Evolutionary conservation across 2,329 filamentous ascomycete genomes (phyloP).

Genomic region (Aspergillus phoenicis): DNA sequence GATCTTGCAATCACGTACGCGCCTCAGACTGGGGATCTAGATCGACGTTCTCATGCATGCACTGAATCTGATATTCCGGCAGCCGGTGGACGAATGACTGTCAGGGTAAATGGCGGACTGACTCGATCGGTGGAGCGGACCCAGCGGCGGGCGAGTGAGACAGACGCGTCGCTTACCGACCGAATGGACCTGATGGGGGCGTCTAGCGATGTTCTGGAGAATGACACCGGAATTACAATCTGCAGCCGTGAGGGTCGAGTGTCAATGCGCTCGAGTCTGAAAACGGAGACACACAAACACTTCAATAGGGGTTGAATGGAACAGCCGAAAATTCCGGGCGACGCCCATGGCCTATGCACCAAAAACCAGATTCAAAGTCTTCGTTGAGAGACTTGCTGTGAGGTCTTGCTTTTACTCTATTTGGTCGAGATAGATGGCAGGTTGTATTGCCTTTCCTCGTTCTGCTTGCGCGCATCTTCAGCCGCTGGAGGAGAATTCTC

Average conservation of each 20-base stretch:
- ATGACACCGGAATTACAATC: constrained; percentile 3
- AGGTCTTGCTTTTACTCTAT: neutral
- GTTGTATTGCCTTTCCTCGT: neutral
- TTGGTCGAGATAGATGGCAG: neutral
- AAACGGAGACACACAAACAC: neutral
- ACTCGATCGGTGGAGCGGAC: constrained; percentile 11
- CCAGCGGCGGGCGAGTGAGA: constrained; percentile 6
- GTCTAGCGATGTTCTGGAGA: neutral
- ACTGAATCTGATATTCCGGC: constrained; percentile 4
- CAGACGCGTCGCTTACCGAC: constrained; percentile 3
- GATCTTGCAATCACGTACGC: constrained; percentile 8
- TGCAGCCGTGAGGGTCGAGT: neutral
- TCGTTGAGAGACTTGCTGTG: neutral
- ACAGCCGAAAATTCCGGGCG: neutral
- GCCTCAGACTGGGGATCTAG: constrained; percentile 3
- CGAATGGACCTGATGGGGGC: neutral
- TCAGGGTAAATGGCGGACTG: constrained; percentile 6
- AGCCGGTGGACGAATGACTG: neutral
- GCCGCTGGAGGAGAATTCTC: neutral
- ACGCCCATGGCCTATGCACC: neutral
- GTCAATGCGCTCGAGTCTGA: neutral
- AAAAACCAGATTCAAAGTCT: neutral
- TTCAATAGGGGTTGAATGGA: neutral
- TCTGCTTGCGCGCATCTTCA: neutral
- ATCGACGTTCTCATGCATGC: neutral